Evolutionary conservation across 805 yeast genomes (phyloP), one percentile per base, ranked within the genome.

Genomic region (Candida jianshihensis): DNA sequence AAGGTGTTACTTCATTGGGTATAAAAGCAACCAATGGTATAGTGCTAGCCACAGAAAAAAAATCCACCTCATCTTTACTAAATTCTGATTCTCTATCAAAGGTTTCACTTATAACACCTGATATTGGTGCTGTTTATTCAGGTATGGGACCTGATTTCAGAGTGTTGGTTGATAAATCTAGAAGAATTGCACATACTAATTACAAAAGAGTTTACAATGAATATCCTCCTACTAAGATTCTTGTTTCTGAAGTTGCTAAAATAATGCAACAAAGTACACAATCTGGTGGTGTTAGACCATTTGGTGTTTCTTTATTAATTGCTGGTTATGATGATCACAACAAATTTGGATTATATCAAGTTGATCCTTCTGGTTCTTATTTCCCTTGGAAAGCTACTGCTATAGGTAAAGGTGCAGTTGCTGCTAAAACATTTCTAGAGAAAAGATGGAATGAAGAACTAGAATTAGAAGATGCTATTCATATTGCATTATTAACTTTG

Each of bases 341-440:
- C 49, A 70, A 75, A 13, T 89, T 75, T 61, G 84, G 84, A 56
- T 70, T 92, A 41, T 92, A 92, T 61, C 99, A 92, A 64, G 95
- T 92, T 33, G 99, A 92, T 64, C 99, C 99, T 5, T 83, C 95
- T 4, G 99, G 99, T 9, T 79, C 96, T 28, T 92, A 82, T 60
- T 92, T 86, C 72, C 97, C 99, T 9, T 92, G 99, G 99, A 92
- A 90, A 63, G 98, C 98, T 26, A 90, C 98, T 4, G 97, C 98
- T 18, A 92, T 92, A 51, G 99, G 99, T 46, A 89, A 88, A 57
- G 95, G 96, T 19, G 80, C 96, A 4, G 78, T 78, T 30, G 86
- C 95, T n/a, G 98, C 97, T 25, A 92, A 94, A 68, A 90, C 97
- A 2, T 92, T 92, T 53, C 66, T 92, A 56, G 99, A 92, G 61